Evolutionary conservation across 805 yeast genomes (phyloP).

Genomic region (Teunomyces panamensis): DNA sequence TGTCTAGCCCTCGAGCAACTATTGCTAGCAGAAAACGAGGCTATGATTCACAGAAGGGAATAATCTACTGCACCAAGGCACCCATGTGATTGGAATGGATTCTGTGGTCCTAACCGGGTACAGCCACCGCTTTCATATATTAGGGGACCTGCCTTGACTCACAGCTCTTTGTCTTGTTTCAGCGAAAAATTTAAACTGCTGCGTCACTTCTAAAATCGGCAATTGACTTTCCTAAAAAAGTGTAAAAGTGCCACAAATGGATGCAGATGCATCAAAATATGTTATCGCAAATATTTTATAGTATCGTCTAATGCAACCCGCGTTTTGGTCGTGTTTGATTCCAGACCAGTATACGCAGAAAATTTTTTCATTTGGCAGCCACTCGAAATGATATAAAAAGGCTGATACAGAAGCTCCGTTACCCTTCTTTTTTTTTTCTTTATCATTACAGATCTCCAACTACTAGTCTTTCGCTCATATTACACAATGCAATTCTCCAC

Average conservation of each 20-base stretch:
- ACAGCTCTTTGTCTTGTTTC: background rate
- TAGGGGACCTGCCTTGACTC: no score
- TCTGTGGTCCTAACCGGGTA: no score
- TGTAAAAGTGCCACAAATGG: background rate
- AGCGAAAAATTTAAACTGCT: background rate
- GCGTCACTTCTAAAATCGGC: background rate
- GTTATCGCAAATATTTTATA: background rate
- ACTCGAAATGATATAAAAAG: background rate
- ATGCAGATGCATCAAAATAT: background rate
- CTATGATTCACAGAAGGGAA: no score
- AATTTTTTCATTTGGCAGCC: conserved; percentile 1
- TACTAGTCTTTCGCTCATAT: conserved; percentile 11
- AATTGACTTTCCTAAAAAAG: background rate
- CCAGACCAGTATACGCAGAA: background rate
- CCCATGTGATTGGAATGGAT: no score
- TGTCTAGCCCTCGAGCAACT: no score
- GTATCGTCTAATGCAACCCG: background rate
- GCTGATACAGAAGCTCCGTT: no score
- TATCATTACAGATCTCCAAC: conserved; percentile 3
- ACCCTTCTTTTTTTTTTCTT: background rate
- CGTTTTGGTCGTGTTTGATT: background rate
- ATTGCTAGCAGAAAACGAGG: no score
- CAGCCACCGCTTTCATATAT: no score
- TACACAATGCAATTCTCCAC: conserved; percentile 41
- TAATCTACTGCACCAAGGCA: no score